Conservation (phyloP, 192 early-diverging fungal species). For the Rhizoclosmatium globosum region DNA sequence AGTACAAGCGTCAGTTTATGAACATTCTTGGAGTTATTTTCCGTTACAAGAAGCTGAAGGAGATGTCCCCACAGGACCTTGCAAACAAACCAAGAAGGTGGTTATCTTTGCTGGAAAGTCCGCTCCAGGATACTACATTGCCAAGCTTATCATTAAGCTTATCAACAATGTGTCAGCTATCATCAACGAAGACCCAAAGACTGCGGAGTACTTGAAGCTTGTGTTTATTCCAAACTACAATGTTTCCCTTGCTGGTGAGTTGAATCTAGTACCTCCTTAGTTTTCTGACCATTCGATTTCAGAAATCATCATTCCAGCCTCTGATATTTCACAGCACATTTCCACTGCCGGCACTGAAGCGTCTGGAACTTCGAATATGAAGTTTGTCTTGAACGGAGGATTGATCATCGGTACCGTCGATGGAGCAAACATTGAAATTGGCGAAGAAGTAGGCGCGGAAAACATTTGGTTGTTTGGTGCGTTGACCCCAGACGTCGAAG, state of each 20-base stretch:
- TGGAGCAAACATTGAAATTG: constrained; percentile 98
- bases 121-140: constrained; percentile 98
- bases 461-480: constrained; percentile 99
- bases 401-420: constrained; percentile 97
- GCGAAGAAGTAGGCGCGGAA: constrained; percentile 94
- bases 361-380: constrained; percentile 99
- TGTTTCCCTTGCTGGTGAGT: constrained; percentile 82
- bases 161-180: constrained; percentile 93
- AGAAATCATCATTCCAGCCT: constrained; percentile 95
- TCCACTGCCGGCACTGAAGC: constrained; percentile 98
- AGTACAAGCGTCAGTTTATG: constrained; percentile 99
- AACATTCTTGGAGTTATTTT: constrained; percentile 97
- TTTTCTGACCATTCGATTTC: not conserved
- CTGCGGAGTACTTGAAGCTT: constrained; percentile 85
- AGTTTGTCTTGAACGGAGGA: constrained; percentile 99
- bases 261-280: not conserved
- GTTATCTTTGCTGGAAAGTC: constrained; percentile 97
- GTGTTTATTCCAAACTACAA: constrained; percentile 99
- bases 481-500: constrained; percentile 90
- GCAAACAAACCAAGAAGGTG: constrained; percentile 80
- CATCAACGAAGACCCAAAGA: constrained; percentile 86
- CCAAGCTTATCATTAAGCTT: constrained; percentile 98
- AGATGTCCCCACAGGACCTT: constrained; percentile 74
- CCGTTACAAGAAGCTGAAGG: constrained; percentile 88
- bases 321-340: constrained; percentile 99